Conservation (phyloP, 257 asterid species). For the Hygrophila difformis region DNA sequence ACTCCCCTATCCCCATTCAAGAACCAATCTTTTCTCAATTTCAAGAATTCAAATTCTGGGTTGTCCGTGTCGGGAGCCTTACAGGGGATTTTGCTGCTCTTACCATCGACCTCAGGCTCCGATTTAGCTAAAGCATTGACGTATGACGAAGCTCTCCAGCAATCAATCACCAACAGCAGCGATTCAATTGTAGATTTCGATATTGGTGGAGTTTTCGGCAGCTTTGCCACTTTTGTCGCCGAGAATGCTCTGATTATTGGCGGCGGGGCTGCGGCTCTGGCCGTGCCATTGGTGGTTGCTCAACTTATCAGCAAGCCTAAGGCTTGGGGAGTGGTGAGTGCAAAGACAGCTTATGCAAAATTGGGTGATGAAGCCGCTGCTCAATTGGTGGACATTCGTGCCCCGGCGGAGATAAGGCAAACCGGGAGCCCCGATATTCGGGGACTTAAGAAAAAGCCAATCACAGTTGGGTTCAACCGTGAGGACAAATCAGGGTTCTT, state of each 20-base stretch:
- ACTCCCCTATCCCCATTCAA: constrained; percentile 30
- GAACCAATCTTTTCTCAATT: constrained; percentile 24
- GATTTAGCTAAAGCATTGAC: constrained; percentile 63
- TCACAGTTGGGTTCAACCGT: constrained; percentile 48
- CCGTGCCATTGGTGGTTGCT: constrained; percentile 57
- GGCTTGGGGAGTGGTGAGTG: constrained; percentile 83
- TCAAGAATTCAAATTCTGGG: neutral
- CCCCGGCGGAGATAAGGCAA: constrained; percentile 35
- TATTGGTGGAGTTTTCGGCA: constrained; percentile 37
- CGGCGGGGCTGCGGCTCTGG: constrained; percentile 52
- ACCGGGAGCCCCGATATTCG: constrained; percentile 70
- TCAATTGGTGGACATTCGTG: constrained; percentile 71
- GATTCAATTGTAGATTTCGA: constrained; percentile 35
- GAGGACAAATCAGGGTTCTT: constrained; percentile 79
- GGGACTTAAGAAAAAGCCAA: constrained; percentile 74
- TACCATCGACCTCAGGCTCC: constrained; percentile 44
- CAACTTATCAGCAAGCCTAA: constrained; percentile 58
- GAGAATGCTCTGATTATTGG: constrained; percentile 65
- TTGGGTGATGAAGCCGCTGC: constrained; percentile 61
- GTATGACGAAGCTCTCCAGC: constrained; percentile 78
- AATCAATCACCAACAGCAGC: constrained; percentile 33
- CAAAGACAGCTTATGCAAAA: constrained; percentile 66
- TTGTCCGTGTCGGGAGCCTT: constrained; percentile 28
- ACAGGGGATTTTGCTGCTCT: constrained; percentile 41
- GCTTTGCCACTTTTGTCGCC: constrained; percentile 34